These are phyloP conservation scores for Coemansia sp. DNA, from an alignment of 192 early-diverging fungal genomes.

Conservation along the genomic window DNA sequence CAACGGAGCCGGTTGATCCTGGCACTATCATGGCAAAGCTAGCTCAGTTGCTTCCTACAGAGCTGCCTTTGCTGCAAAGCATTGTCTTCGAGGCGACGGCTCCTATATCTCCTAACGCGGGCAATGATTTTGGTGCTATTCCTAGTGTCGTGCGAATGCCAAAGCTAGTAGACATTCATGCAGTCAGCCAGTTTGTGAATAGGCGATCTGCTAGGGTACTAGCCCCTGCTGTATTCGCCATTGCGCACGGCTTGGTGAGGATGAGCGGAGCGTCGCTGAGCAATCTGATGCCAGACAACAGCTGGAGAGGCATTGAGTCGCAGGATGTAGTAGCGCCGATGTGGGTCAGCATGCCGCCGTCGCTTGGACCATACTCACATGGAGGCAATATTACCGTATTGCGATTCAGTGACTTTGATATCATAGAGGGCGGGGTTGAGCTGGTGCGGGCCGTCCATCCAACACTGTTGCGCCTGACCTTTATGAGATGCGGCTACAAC, in stretches of 20 bases:
- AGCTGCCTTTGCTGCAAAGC: neutral
- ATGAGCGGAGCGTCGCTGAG: neutral
- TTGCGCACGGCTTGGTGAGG: neutral
- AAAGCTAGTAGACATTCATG: conserved; percentile 8
- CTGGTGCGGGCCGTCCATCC: neutral
- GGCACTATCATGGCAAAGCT: neutral
- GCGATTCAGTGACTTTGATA: conserved; percentile 13
- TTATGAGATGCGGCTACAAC: conserved; percentile 8
- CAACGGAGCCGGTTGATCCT: neutral
- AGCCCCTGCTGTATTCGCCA: neutral
- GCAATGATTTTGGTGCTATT: neutral
- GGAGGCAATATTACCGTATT: neutral
- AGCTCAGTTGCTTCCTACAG: neutral
- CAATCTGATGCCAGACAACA: neutral
- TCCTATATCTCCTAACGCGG: neutral
- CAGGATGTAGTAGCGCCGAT: neutral
- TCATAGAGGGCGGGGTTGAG: neutral
- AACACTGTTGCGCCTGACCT: neutral
- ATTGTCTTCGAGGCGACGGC: conserved; percentile 7
- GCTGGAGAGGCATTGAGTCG: neutral
- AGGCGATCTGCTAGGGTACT: neutral
- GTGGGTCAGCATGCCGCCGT: neutral
- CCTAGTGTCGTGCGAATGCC: neutral
- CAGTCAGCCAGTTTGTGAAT: neutral
- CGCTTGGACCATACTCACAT: neutral